Evolutionary conservation across 106 monocot genomes (phyloP).

Genomic region (Amphibolis antarctica): DNA sequence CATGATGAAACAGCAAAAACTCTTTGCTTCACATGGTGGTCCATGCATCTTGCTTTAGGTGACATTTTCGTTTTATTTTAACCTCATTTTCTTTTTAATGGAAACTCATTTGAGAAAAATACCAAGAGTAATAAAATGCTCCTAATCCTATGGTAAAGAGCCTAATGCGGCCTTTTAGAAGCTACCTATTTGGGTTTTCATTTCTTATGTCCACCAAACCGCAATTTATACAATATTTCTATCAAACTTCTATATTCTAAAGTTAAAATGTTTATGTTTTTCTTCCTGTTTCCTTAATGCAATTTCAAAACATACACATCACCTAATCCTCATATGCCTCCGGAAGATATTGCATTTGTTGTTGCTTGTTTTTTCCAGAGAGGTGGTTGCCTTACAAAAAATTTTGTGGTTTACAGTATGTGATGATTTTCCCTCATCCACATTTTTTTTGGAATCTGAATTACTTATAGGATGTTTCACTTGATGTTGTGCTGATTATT

Average conservation of each 20-base stretch:
- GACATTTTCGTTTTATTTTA: background rate
- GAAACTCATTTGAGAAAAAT: too few species aligned
- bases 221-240: too few species aligned
- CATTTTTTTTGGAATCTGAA: background rate
- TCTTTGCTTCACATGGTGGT: slow-evolving; percentile 87
- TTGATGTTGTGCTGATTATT: background rate
- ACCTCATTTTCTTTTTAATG: background rate
- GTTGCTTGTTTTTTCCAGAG: slow-evolving; percentile 98
- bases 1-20: slow-evolving; percentile 71
- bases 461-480: background rate
- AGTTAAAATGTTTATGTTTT: background rate
- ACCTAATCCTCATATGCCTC: slow-evolving; percentile 78
- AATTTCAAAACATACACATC: slow-evolving; percentile 93
- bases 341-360: slow-evolving; percentile 92
- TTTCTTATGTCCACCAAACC: too few species aligned
- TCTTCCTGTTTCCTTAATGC: background rate
- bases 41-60: slow-evolving; percentile 83
- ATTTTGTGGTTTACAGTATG: slow-evolving; percentile 64
- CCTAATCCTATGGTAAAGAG: slow-evolving; percentile 72
- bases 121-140: slow-evolving; percentile 89
- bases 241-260: background rate
- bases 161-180: slow-evolving; percentile 3
- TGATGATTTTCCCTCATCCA: background rate
- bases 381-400: slow-evolving; percentile 87
- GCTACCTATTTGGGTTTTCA: background rate